phyloP scores from a whole-genome alignment of 2,329 filamentous ascomycete genomes.

The Plectosphaerella sp. region DNA sequence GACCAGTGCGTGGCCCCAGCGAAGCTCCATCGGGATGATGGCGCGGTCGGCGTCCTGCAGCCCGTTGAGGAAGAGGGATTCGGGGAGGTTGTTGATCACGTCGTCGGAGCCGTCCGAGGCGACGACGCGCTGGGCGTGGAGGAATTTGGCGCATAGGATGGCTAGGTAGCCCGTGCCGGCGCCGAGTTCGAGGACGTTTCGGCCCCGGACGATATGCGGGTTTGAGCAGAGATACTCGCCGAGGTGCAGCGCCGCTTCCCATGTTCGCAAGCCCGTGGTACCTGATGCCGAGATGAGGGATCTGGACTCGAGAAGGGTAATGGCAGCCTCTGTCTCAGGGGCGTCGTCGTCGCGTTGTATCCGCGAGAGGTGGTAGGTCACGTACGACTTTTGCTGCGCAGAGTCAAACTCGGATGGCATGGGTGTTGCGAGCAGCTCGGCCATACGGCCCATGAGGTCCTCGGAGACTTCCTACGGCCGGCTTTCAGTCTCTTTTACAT shows the following conservation, averaged over 20 bases:
- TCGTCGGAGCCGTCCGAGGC: conserved; percentile 72
- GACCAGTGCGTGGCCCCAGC: conserved; percentile 59
- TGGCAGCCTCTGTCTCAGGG: conserved; percentile 14
- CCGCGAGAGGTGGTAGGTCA: conserved; percentile 60
- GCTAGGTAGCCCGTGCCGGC: conserved; percentile 74
- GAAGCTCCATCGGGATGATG: conserved; percentile 50
- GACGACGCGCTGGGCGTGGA: conserved; percentile 55
- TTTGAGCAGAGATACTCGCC: conserved; percentile 61
- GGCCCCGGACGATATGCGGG: conserved; percentile 40
- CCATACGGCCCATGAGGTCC: conserved; percentile 67
- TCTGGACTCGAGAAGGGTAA: conserved; percentile 67
- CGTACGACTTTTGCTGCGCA: conserved; percentile 68
- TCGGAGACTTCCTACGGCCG: conserved; percentile 72
- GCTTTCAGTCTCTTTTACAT: conserved; percentile 1
- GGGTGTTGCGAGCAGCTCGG: conserved; percentile 58
- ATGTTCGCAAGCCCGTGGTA: conserved; percentile 74
- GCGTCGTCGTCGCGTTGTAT: conserved; percentile 12
- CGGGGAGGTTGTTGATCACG: conserved; percentile 62
- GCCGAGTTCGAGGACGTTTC: conserved; percentile 66
- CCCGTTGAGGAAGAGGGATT: conserved; percentile 65
- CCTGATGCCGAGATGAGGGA: conserved; percentile 65
- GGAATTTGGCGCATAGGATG: conserved; percentile 65
- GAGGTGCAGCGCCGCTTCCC: conserved; percentile 75
- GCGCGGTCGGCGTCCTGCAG: conserved; percentile 38
- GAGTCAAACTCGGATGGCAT: conserved; percentile 60